Evolutionary conservation across 2,329 filamentous ascomycete genomes (phyloP).

Genomic region (Pyricularia pennisetigena): DNA sequence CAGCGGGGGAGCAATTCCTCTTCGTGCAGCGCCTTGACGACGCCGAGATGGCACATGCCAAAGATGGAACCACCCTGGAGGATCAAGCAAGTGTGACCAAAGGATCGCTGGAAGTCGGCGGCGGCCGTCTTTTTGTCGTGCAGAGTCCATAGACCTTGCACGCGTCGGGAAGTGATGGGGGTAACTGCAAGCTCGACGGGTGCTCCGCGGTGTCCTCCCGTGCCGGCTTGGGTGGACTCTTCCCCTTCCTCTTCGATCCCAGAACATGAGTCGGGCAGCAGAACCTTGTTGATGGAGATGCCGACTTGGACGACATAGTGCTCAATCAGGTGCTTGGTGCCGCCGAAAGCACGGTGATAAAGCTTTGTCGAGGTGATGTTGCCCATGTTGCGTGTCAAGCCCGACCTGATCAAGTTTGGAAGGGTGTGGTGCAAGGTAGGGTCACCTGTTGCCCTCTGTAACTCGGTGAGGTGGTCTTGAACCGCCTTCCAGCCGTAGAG

Average conservation of each 20-base stretch:
- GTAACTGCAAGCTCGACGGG: background rate
- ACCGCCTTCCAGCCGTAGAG: constrained; percentile 85
- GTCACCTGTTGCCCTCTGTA: constrained; percentile 58
- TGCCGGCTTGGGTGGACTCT: background rate
- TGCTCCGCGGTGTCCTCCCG: background rate
- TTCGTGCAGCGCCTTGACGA: constrained; percentile 78
- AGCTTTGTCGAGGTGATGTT: constrained; percentile 77
- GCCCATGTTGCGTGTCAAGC: constrained; percentile 74
- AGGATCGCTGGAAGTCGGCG: constrained; percentile 79
- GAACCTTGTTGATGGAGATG: constrained; percentile 71
- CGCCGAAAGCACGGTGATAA: constrained; percentile 77
- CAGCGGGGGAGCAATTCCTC: constrained; percentile 77
- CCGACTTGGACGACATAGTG: constrained; percentile 81
- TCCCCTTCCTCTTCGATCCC: background rate
- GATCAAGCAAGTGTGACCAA: constrained; percentile 77
- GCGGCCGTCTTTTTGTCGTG: constrained; percentile 23
- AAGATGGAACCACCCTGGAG: constrained; percentile 88
- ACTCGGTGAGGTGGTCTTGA: constrained; percentile 60
- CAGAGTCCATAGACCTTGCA: background rate
- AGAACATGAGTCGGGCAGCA: constrained; percentile 15
- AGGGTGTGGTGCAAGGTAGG: constrained; percentile 25
- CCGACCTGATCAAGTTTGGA: constrained; percentile 72
- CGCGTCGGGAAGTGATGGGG: background rate
- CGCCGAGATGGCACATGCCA: constrained; percentile 79
- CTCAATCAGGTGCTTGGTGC: constrained; percentile 84